These are phyloP conservation scores for Phaeophleospora eucalypticola DNA, from an alignment of 2,329 filamentous ascomycete species.

Conservation along the genomic window DNA sequence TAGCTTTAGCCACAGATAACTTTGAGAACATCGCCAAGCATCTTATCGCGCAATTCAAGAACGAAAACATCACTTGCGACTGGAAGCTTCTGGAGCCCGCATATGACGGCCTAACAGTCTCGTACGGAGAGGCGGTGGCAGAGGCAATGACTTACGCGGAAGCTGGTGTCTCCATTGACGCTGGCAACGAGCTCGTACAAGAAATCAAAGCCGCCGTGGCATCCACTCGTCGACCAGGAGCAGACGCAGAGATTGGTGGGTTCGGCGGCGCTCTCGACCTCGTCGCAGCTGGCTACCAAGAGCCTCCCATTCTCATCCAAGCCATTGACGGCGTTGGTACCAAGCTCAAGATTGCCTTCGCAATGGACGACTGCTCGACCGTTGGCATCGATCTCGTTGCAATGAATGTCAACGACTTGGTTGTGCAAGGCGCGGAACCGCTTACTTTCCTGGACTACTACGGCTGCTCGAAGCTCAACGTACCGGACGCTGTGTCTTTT, in stretches of 20 bases:
- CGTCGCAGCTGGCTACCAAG: constrained; percentile 65
- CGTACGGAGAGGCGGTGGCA: constrained; percentile 18
- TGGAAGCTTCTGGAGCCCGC: constrained; percentile 90
- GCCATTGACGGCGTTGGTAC: constrained; percentile 96
- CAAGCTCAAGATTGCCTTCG: constrained; percentile 93
- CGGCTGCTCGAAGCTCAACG: constrained; percentile 82
- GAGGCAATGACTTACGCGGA: constrained; percentile 75
- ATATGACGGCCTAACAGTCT: constrained; percentile 57
- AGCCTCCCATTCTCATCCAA: constrained; percentile 78
- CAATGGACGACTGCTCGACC: constrained; percentile 83
- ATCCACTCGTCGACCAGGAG: constrained; percentile 77
- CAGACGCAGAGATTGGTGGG: constrained; percentile 89
- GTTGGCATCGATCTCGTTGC: constrained; percentile 96
- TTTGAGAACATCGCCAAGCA: constrained; percentile 80
- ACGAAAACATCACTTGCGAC: constrained; percentile 69
- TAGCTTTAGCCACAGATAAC: constrained; percentile 85
- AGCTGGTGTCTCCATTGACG: constrained; percentile 90
- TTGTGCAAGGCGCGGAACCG: constrained; percentile 92
- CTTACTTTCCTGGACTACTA: constrained; percentile 98
- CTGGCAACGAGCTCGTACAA: constrained; percentile 86
- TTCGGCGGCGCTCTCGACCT: constrained; percentile 89
- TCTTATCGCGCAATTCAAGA: constrained; percentile 63
- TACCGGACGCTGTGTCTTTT: constrained; percentile 74
- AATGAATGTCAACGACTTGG: constrained; percentile 98
- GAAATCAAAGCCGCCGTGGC: constrained; percentile 88